A percentile compares a stretch with the other conserved stretches of the same genome.
Conservation (phyloP, 768 basidiomycete genomes). For the Termitomyces sp. region DNA sequence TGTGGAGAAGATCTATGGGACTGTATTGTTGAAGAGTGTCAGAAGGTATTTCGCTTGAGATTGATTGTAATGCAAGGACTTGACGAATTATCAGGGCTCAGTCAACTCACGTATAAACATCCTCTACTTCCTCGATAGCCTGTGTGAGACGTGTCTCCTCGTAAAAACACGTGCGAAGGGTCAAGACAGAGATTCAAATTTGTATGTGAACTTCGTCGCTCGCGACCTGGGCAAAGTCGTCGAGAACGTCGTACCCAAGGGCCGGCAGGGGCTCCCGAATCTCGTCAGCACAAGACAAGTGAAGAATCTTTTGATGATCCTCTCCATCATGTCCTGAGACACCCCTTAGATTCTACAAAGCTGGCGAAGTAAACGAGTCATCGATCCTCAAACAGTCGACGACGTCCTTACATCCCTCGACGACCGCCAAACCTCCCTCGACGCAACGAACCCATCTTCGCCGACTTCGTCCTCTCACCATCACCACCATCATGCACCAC, state of each 20-base stretch:
- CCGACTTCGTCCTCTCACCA: slow-evolving; percentile 15
- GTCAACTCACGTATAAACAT: slow-evolving; percentile 93
- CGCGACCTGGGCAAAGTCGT: slow-evolving; percentile 78
- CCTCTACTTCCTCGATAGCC: slow-evolving; percentile 82
- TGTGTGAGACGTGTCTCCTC: slow-evolving; percentile 74
- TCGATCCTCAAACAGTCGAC: slow-evolving; percentile 76
- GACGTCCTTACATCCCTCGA: slow-evolving; percentile 56
- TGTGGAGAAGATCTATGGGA: slow-evolving; percentile 95
- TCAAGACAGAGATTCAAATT: slow-evolving; percentile 36
- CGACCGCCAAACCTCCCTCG: slow-evolving; percentile 26
- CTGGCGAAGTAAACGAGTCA: slow-evolving; percentile 80
- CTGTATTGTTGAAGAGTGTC: slow-evolving; percentile 85
- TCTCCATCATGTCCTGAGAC: neutral
- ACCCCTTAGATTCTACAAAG: slow-evolving; percentile 74
- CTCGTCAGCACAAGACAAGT: slow-evolving; percentile 86
- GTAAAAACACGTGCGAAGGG: slow-evolving; percentile 52
- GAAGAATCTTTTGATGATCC: slow-evolving; percentile 8
- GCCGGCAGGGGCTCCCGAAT: slow-evolving; percentile 84
- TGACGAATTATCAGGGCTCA: slow-evolving; percentile 52
- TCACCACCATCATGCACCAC: slow-evolving; percentile 20
- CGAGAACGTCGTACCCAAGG: slow-evolving; percentile 81
- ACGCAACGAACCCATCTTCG: slow-evolving; percentile 4
- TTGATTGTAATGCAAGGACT: too few species aligned
- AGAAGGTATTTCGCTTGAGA: slow-evolving; percentile 50
- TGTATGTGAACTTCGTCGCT: slow-evolving; percentile 73